Evolutionary conservation across 148 eudicot genomes (phyloP).

Genomic region (Heliosperma pusillum): DNA sequence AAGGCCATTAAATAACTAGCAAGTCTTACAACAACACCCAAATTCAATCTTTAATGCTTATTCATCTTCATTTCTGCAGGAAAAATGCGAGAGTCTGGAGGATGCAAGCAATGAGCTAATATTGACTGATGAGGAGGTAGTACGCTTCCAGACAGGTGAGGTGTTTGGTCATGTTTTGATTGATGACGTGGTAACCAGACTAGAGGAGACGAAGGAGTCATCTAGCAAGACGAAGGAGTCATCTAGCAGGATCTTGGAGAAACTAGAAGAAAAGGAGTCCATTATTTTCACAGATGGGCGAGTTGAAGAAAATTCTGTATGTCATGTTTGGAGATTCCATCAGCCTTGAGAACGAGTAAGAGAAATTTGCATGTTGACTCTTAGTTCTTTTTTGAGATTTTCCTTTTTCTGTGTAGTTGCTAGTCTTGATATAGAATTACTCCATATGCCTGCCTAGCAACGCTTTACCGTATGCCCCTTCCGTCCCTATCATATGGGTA

Average conservation of each 20-base stretch:
- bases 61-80: slow-evolving; percentile 40
- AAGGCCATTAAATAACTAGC: too few relatives aligned
- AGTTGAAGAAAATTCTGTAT: slow-evolving; percentile 76
- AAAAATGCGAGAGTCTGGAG: slow-evolving; percentile 75
- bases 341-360: slow-evolving; percentile 94
- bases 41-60: neutral
- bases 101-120: slow-evolving; percentile 93
- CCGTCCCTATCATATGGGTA: too few relatives aligned
- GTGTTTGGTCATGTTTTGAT: slow-evolving; percentile 87
- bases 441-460: too few relatives aligned
- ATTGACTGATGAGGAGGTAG: slow-evolving; percentile 78
- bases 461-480: too few relatives aligned
- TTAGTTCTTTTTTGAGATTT: too few relatives aligned
- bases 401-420: too few relatives aligned
- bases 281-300: slow-evolving; percentile 75
- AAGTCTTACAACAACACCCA: too few relatives aligned
- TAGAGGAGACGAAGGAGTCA: slow-evolving; percentile 72
- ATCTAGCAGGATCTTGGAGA: slow-evolving; percentile 73
- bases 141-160: slow-evolving; percentile 96
- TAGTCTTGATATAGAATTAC: too few relatives aligned
- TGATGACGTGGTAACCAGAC: slow-evolving; percentile 82
- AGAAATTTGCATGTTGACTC: slow-evolving; percentile 16
- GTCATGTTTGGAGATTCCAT: slow-evolving; percentile 95
- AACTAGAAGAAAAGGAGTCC: slow-evolving; percentile 73
- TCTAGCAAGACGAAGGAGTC: too few relatives aligned